Conservation (phyloP, 2,329 filamentous ascomycete species). For the Penicillium nordicum region DNA sequence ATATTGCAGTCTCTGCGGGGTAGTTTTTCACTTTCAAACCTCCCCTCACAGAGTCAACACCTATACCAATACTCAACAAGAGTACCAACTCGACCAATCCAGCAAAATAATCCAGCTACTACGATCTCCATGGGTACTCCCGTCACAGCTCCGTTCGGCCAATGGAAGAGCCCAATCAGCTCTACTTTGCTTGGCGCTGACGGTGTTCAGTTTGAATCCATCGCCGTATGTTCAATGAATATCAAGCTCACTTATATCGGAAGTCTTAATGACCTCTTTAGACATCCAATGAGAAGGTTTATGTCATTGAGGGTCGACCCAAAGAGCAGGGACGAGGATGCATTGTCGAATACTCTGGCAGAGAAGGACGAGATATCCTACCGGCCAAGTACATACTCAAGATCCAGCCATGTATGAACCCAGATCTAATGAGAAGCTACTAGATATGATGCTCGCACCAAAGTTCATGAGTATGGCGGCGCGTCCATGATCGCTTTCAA, state of each 20-base stretch:
- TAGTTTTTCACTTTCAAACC: background rate
- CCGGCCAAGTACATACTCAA: slow-evolving; percentile 25
- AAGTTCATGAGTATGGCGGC: slow-evolving; percentile 54
- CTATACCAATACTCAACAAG: background rate
- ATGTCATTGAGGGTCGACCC: slow-evolving; percentile 31
- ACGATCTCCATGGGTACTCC: background rate
- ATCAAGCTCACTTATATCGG: too few species aligned
- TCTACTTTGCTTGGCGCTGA: slow-evolving; percentile 18
- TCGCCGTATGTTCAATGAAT: slow-evolving; percentile 12
- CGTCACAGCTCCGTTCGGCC: slow-evolving; percentile 29
- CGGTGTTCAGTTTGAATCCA: slow-evolving; percentile 13
- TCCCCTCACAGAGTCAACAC: background rate
- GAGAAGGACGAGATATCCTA: slow-evolving; percentile 19
- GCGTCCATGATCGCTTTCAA: slow-evolving; percentile 41
- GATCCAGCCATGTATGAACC: slow-evolving; percentile 31
- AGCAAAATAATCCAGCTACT: background rate
- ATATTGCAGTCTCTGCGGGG: background rate
- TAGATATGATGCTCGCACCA: slow-evolving; percentile 43
- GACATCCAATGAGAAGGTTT: slow-evolving; percentile 22
- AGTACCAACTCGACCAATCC: background rate
- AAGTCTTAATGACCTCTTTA: background rate
- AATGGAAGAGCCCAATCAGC: slow-evolving; percentile 38
- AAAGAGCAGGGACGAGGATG: slow-evolving; percentile 39
- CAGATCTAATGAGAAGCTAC: slow-evolving; percentile 13
- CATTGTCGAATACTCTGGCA: slow-evolving; percentile 40